Evolutionary conservation across 2,329 filamentous ascomycete genomes (phyloP).

Genomic region (Colletotrichum incanum): DNA sequence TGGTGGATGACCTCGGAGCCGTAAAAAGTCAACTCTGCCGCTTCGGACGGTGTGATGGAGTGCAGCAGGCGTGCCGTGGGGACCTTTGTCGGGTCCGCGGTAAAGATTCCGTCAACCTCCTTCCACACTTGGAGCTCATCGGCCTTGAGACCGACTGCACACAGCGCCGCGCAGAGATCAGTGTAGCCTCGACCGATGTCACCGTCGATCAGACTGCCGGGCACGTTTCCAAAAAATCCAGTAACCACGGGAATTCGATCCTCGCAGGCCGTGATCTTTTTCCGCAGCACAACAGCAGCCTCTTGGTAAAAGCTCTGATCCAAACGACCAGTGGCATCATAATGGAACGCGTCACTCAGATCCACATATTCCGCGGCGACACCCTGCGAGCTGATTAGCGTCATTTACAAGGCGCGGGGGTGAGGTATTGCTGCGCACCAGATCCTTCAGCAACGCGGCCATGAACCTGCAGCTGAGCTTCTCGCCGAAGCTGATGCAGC

Average conservation of each 20-base stretch:
- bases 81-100: slow-evolving; percentile 87
- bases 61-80: slow-evolving; percentile 92
- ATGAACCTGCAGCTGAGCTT: slow-evolving; percentile 96
- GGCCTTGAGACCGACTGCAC: slow-evolving; percentile 90
- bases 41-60: slow-evolving; percentile 93
- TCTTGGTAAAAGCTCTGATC: slow-evolving; percentile 80
- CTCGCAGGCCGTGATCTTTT: slow-evolving; percentile 76
- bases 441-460: slow-evolving; percentile 85
- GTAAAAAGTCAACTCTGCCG: slow-evolving; percentile 95
- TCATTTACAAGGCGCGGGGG: neutral
- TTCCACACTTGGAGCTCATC: slow-evolving; percentile 98
- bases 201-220: slow-evolving; percentile 88
- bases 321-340: slow-evolving; percentile 71
- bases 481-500: slow-evolving; percentile 95
- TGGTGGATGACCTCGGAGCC: slow-evolving; percentile 98
- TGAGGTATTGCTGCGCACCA: slow-evolving; percentile 56
- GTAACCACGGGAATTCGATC: slow-evolving; percentile 85
- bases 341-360: slow-evolving; percentile 85
- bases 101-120: slow-evolving; percentile 97
- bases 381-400: slow-evolving; percentile 64
- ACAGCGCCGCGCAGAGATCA: slow-evolving; percentile 92
- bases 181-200: slow-evolving; percentile 97
- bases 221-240: slow-evolving; percentile 95
- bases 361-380: slow-evolving; percentile 93
- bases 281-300: slow-evolving; percentile 72